A percentile compares a stretch with the other conserved stretches of the same genome.
Conservation (phyloP, 805 yeast species). For the Candida xiaguanensis region DNA sequence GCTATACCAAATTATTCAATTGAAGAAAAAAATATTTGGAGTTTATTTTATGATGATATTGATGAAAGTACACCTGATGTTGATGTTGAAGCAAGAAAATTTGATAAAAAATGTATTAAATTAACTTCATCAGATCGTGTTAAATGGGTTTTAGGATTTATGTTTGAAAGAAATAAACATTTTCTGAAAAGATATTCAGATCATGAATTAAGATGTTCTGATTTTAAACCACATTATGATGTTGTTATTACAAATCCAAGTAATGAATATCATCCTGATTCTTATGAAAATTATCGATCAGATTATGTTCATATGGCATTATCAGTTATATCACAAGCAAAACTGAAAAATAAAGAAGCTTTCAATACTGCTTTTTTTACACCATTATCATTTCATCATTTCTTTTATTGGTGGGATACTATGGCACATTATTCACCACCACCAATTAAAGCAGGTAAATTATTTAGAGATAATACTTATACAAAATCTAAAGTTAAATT, state of each 20-base stretch:
- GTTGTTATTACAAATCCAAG: conserved; percentile 62
- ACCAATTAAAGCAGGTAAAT: conserved; percentile 33
- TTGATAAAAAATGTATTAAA: conserved; percentile 47
- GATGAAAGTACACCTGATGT: conserved; percentile 17
- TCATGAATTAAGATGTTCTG: conserved; percentile 40
- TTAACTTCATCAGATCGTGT: conserved; percentile 59
- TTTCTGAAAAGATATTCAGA: conserved; percentile 28
- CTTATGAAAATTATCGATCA: conserved; percentile 76
- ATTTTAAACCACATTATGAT: conserved; percentile 61
- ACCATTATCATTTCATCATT: conserved; percentile 36
- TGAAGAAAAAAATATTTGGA: conserved; percentile 35
- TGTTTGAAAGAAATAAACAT: conserved; percentile 61
- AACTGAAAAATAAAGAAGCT: conserved; percentile 25
- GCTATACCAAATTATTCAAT: conserved; percentile 51
- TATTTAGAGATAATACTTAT: conserved; percentile 20
- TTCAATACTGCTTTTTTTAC: conserved; percentile 36
- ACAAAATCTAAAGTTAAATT: conserved; percentile 29
- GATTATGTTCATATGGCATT: conserved; percentile 64
- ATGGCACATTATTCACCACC: conserved; percentile 28
- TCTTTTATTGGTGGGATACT: conserved; percentile 42
- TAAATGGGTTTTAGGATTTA: conserved; percentile 71
- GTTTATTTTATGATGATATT: conserved; percentile 26
- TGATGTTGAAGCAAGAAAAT: conserved; percentile 27
- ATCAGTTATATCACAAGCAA: conserved; percentile 22
- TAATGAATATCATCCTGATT: conserved; percentile 58